Percentiles rank a stretch among this genome's conserved stretches.
These are phyloP conservation scores for Akanthomyces muscarius DNA, from an alignment of 2,329 filamentous ascomycete genomes.

Conservation along the genomic window DNA sequence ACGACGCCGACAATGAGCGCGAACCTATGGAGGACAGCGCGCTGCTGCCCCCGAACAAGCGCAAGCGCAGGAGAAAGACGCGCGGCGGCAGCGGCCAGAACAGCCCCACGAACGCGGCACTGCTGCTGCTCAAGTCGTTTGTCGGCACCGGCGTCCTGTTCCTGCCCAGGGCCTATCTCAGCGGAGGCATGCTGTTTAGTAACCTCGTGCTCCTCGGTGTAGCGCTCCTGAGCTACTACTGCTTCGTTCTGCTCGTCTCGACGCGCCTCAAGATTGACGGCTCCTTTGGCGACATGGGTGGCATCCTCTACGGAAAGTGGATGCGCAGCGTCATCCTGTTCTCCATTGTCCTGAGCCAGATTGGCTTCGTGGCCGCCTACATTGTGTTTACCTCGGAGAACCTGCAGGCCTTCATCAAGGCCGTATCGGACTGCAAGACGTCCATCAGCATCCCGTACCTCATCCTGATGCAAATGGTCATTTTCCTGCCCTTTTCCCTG, in stretches of 20 bases:
- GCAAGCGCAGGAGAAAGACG: constrained; percentile 71
- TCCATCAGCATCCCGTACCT: constrained; percentile 83
- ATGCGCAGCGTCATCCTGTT: constrained; percentile 83
- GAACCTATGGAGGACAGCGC: constrained; percentile 85
- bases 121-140: constrained; percentile 93
- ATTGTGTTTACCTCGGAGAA: constrained; percentile 98
- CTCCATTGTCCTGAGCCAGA: constrained; percentile 92
- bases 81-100: constrained; percentile 72
- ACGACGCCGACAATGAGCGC: constrained; percentile 59
- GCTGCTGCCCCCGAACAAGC: constrained; percentile 70
- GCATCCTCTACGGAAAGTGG: constrained; percentile 83
- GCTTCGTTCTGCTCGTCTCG: constrained; percentile 88
- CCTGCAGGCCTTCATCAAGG: constrained; percentile 87
- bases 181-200: constrained; percentile 96
- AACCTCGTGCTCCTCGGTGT: constrained; percentile 85
- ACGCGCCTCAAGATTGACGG: constrained; percentile 81
- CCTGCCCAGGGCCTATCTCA: constrained; percentile 86
- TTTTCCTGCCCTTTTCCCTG: constrained; percentile 91
- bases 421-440: constrained; percentile 82
- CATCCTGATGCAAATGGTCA: constrained; percentile 90
- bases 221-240: constrained; percentile 88
- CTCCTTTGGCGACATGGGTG: constrained; percentile 98
- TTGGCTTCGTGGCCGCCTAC: constrained; percentile 92
- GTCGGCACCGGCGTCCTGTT: constrained; percentile 95
- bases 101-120: constrained; percentile 70